Conservation (phyloP, 345 rosid species). For the Stellera chamaejasme region DNA sequence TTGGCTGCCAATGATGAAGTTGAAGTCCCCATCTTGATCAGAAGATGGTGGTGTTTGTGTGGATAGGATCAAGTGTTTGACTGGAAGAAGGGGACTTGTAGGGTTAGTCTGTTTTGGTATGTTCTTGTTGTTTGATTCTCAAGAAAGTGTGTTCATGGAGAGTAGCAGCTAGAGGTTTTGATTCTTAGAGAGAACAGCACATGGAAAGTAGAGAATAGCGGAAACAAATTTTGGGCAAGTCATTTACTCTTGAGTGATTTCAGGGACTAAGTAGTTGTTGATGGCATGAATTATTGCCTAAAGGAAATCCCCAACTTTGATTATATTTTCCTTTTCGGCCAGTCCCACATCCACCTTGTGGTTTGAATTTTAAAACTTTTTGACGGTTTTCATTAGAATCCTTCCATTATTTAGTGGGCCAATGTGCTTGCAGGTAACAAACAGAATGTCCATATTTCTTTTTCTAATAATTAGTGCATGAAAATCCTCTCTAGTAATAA, state of each 20-base stretch:
- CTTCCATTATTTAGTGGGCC: constrained; percentile 10
- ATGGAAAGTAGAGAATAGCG: constrained; percentile 15
- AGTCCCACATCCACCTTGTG: not conserved
- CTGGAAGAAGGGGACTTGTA: constrained; percentile 1
- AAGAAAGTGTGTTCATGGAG: constrained; percentile 15
- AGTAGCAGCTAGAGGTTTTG: constrained; percentile 2
- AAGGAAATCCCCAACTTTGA: not conserved
- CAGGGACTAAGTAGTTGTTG: constrained; percentile 11
- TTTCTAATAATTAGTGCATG: constrained; percentile 1
- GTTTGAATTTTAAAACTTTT: constrained; percentile 5
- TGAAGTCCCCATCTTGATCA: constrained; percentile 56
- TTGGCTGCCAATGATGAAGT: constrained; percentile 91
- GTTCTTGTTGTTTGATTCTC: constrained; percentile 21
- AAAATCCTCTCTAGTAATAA: no score
- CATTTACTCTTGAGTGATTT: constrained; percentile 15
- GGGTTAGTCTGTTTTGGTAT: not conserved
- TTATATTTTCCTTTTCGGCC: not conserved
- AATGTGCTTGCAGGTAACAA: constrained; percentile 2
- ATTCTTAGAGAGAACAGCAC: not conserved
- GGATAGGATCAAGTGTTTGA: constrained; percentile 1
- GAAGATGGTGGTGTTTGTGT: not conserved
- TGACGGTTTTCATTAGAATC: constrained; percentile 1
- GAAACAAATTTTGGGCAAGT: constrained; percentile 16
- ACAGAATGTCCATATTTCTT: constrained; percentile 2
- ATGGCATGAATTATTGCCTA: not conserved